Evolutionary conservation across 441 rosid species (phyloP).

Genomic region (Macaranga tanarius): DNA sequence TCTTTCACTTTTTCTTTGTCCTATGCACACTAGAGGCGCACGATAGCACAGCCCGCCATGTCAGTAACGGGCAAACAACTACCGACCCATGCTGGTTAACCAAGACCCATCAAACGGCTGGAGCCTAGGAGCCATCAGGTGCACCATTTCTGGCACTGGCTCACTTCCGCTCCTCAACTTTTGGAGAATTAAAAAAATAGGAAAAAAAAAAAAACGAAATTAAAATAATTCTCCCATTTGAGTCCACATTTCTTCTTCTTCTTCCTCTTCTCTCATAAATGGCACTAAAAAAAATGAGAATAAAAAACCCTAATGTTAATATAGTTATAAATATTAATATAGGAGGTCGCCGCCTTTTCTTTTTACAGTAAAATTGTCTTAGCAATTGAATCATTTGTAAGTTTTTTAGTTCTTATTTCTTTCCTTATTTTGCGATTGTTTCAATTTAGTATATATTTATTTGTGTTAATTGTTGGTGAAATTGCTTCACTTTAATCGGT

Average conservation of each 20-base stretch:
- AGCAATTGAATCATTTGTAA: background rate
- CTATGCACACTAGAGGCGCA: background rate
- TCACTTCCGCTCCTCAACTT: background rate
- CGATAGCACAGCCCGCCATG: constrained; percentile 9
- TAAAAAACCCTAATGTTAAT: constrained; percentile 16
- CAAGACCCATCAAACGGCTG: background rate
- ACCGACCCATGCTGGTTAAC: background rate
- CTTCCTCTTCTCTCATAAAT: background rate
- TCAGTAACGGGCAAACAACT: background rate
- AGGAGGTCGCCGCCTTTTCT: constrained; percentile 18
- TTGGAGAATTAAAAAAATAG: background rate
- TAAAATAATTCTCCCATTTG: background rate
- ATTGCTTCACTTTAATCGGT: background rate
- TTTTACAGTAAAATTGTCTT: background rate
- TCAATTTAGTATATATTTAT: too few species aligned
- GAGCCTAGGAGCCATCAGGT: background rate
- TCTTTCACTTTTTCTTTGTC: too few species aligned
- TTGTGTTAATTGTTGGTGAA: background rate
- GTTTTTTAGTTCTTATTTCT: background rate
- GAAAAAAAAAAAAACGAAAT: background rate
- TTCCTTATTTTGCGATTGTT: background rate
- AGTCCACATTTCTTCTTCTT: constrained; percentile 5
- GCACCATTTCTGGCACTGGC: background rate
- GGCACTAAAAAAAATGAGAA: background rate
- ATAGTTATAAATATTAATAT: background rate